phyloP scores from a whole-genome alignment of 2,329 filamentous ascomycete genomes.

The Phyllosticta citrichinensis region DNA sequence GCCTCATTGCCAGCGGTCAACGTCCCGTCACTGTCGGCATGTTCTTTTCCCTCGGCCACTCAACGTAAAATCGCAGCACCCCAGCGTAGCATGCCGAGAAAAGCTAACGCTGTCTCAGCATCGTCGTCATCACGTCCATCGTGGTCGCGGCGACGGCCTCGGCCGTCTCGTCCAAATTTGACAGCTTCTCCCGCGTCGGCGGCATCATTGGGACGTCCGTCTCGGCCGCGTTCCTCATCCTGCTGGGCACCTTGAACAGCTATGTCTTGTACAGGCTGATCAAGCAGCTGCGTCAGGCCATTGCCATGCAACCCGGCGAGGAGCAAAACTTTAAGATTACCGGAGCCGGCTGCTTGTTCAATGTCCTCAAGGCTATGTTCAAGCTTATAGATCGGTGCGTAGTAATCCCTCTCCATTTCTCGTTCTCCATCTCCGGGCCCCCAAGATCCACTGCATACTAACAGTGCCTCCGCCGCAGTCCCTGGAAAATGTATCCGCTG shows the following conservation, averaged over 20 bases:
- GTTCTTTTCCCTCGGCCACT: slow-evolving; percentile 89
- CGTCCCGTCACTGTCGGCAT: slow-evolving; percentile 85
- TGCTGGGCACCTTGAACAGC: slow-evolving; percentile 73
- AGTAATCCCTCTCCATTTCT: neutral
- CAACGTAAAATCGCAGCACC: slow-evolving; percentile 44
- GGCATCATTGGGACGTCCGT: slow-evolving; percentile 85
- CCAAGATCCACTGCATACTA: neutral
- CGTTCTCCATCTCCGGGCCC: neutral
- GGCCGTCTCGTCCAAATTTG: slow-evolving; percentile 71
- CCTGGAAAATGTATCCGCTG: slow-evolving; percentile 95
- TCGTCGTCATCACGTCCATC: slow-evolving; percentile 82
- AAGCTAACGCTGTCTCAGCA: slow-evolving; percentile 29
- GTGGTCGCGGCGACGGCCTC: slow-evolving; percentile 86
- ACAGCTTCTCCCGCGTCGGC: slow-evolving; percentile 67
- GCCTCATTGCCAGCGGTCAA: slow-evolving; percentile 76
- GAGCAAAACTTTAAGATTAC: slow-evolving; percentile 55
- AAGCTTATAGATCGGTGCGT: slow-evolving; percentile 50
- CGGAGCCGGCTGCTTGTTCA: slow-evolving; percentile 65
- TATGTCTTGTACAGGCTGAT: slow-evolving; percentile 77
- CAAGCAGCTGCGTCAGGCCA: slow-evolving; percentile 53
- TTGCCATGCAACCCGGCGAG: slow-evolving; percentile 36
- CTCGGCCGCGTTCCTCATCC: slow-evolving; percentile 69
- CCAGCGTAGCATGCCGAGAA: neutral
- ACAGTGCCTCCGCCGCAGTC: slow-evolving; percentile 27
- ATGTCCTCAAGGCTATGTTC: slow-evolving; percentile 65